Conservation (phyloP, 2,329 filamentous ascomycete genomes). For the Xylariaceae sp. region DNA sequence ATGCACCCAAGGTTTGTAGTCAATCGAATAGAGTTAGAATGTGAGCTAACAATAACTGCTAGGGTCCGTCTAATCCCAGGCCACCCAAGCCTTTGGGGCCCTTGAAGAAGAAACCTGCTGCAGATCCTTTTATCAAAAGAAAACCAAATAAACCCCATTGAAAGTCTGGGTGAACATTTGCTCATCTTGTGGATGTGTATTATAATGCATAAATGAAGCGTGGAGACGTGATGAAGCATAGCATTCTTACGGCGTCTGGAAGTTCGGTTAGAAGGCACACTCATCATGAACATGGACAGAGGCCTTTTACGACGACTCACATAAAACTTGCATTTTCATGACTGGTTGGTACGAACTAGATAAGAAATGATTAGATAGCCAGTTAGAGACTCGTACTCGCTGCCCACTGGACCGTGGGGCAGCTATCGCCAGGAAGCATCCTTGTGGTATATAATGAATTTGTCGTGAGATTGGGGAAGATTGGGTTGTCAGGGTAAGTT, state of each 20-base stretch:
- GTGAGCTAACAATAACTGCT: too few relatives aligned
- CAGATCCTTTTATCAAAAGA: conserved; percentile 38
- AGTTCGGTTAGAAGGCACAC: conserved; percentile 1
- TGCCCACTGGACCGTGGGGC: background rate
- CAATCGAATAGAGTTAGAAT: too few relatives aligned
- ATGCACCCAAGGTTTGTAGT: conserved; percentile 34
- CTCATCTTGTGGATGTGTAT: conserved; percentile 11
- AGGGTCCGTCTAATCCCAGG: conserved; percentile 33
- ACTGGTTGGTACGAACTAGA: background rate
- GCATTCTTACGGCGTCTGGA: conserved; percentile 23
- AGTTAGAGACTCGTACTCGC: conserved; percentile 7
- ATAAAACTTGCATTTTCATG: conserved; percentile 2
- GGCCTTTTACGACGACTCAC: background rate
- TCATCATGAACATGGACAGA: background rate
- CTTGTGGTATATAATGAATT: conserved; percentile 4
- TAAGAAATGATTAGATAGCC: conserved; percentile 3
- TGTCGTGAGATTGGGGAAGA: background rate
- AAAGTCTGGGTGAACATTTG: background rate
- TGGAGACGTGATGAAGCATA: background rate
- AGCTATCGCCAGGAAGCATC: conserved; percentile 2
- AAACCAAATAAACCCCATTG: conserved; percentile 36
- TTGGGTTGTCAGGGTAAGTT: conserved; percentile 17
- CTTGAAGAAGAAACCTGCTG: conserved; percentile 20
- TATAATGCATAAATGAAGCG: background rate
- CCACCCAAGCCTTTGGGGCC: conserved; percentile 26